Evolutionary conservation across 768 basidiomycete genomes (phyloP), one percentile per base, ranked within the genome.

Genomic region (Exidia glandulosa): DNA sequence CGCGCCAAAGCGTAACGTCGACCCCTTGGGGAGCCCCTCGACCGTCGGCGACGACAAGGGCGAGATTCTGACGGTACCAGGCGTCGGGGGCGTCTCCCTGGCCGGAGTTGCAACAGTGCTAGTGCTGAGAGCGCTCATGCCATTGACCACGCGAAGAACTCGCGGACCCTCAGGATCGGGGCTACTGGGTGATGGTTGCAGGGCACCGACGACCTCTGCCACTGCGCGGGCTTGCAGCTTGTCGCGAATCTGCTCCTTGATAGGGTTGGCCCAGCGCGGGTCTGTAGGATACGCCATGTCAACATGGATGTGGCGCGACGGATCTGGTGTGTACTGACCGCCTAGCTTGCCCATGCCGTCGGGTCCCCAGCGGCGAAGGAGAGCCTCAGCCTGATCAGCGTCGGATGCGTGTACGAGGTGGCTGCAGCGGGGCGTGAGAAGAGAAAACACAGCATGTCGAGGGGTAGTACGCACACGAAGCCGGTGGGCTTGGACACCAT

Each of bases 331-430:
- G 54, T 56, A 58, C 83, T 74, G 67, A 91, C 91, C 87, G 75
- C 87, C 90, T 57, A 94, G 75, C 73, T 94, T 94, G 61, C 90
- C 90, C 71, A 90, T 73, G 41, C 90, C 86, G 73, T 94, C 92
- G 50, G 88, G 87, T 36, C 88, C 87, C 91, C 93, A 94, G 59
- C 90, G 82, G 64, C 82, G 85, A 56, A 94, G 84, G 61, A 94
- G 78, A 29, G 88, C 91, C 71, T 90, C 88, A 33, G 89, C 82
- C 69, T 94, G 89, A 73, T 89, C 88, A 13, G 87, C 89, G 73
- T 93, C 89, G 60, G 89, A 92, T 32, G 93, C 91, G 74, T 94
- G 92, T 10, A 93, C 85, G 63, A 92, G 79, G 75, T 95, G 92
- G 66, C 64, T 36, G 3, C 23, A 27, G 10, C 37, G 25, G 57